Conservation (phyloP, 2,329 filamentous ascomycete genomes). For the Huntiella bhutanensis region DNA sequence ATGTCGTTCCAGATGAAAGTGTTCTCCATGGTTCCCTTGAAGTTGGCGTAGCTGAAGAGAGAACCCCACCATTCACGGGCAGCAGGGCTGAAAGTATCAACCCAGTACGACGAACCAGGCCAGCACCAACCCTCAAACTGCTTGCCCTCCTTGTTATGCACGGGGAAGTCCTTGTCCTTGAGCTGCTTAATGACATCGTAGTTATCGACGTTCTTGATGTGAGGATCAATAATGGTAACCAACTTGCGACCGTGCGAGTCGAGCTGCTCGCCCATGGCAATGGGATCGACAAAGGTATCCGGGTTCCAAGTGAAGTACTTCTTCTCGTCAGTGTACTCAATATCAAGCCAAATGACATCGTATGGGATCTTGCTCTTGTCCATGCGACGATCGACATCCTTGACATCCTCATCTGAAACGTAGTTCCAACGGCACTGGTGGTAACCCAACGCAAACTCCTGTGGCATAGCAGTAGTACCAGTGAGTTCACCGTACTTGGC, state of each 20-base stretch:
- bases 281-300: constrained; percentile 69
- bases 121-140: constrained; percentile 97
- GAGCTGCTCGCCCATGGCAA: constrained; percentile 73
- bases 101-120: constrained; percentile 92
- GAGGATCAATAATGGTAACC: constrained; percentile 87
- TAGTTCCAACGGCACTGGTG: constrained; percentile 99
- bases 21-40: constrained; percentile 72
- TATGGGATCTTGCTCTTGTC: constrained; percentile 92
- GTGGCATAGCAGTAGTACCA: constrained; percentile 75
- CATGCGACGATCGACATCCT: constrained; percentile 89
- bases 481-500: constrained; percentile 77
- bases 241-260: constrained; percentile 74
- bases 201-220: constrained; percentile 79
- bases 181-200: constrained; percentile 66
- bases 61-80: constrained; percentile 79
- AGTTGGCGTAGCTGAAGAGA: constrained; percentile 72
- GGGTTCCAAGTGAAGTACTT: constrained; percentile 98
- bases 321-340: constrained; percentile 91
- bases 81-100: constrained; percentile 89
- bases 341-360: constrained; percentile 96
- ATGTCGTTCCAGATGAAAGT: constrained; percentile 98
- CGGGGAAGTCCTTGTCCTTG: constrained; percentile 63
- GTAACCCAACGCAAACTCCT: constrained; percentile 81
- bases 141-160: constrained; percentile 76
- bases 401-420: constrained; percentile 88